These are phyloP conservation scores for Usnea hakonensis DNA, from an alignment of 495 filamentous ascomycete species.

Conservation along the genomic window DNA sequence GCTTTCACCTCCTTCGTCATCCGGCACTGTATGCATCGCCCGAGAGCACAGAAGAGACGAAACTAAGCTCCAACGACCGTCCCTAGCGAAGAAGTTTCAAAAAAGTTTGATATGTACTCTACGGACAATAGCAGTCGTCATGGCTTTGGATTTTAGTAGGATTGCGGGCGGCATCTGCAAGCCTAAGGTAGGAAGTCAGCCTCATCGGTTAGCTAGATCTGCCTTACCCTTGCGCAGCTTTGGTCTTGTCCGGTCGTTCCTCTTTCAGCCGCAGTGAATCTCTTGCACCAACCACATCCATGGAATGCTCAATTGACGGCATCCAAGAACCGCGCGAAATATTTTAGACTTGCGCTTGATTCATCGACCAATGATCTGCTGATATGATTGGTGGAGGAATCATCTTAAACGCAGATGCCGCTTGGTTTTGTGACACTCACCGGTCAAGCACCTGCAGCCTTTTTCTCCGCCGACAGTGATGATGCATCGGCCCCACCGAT, in stretches of 20 bases:
- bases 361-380: neutral
- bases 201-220: neutral
- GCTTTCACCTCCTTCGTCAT: neutral
- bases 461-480: neutral
- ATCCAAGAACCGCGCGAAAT: neutral
- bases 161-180: neutral
- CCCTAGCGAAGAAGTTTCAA: neutral
- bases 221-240: neutral
- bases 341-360: constrained; percentile 1
- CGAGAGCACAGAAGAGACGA: neutral
- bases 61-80: neutral
- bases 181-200: neutral
- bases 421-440: neutral
- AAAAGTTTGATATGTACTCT: neutral
- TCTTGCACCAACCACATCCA: neutral
- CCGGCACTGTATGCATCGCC: neutral
- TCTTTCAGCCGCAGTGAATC: neutral
- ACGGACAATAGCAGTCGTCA: neutral
- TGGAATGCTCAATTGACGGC: neutral
- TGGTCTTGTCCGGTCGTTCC: neutral
- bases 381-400: neutral
- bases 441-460: neutral
- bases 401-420: neutral
- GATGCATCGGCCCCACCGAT: neutral
- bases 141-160: neutral